Conservation (phyloP, 306 rosid genomes). For the Mimosa pudica region DNA sequence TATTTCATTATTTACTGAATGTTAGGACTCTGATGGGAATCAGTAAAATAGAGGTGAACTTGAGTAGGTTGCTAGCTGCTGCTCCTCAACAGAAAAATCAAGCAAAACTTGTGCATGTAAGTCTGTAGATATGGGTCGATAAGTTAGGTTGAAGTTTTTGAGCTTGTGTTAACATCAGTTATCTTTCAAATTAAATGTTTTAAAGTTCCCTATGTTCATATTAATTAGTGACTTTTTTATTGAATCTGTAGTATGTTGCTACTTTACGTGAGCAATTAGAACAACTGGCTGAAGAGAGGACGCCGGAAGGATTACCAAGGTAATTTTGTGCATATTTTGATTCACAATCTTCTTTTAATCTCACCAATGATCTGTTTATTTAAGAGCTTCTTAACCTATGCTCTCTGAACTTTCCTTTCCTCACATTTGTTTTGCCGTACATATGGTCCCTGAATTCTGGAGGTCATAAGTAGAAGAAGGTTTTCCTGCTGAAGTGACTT, state of each 20-base stretch:
- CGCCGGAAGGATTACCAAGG: constrained; percentile 82
- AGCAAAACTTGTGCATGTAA: constrained; percentile 85
- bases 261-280: constrained; percentile 84
- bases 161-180: constrained; percentile 19
- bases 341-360: constrained; percentile 17
- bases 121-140: constrained; percentile 32
- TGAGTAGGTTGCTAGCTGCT: constrained; percentile 81
- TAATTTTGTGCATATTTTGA: constrained; percentile 27
- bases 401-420: neutral
- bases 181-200: constrained; percentile 3
- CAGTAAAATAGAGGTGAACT: constrained; percentile 84
- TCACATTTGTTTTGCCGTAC: neutral
- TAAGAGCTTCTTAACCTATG: constrained; percentile 1
- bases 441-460: neutral
- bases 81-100: constrained; percentile 86
- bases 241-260: constrained; percentile 74
- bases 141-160: neutral
- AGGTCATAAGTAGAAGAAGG: neutral
- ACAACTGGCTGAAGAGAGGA: constrained; percentile 84
- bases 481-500: neutral
- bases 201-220: constrained; percentile 19
- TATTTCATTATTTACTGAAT: neutral
- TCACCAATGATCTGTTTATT: constrained; percentile 8
- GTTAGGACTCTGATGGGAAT: constrained; percentile 63
- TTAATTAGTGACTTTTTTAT: constrained; percentile 23